These are phyloP conservation scores for Aspergillus phoenicis DNA, from an alignment of 2,329 filamentous ascomycete species.

Conservation along the genomic window DNA sequence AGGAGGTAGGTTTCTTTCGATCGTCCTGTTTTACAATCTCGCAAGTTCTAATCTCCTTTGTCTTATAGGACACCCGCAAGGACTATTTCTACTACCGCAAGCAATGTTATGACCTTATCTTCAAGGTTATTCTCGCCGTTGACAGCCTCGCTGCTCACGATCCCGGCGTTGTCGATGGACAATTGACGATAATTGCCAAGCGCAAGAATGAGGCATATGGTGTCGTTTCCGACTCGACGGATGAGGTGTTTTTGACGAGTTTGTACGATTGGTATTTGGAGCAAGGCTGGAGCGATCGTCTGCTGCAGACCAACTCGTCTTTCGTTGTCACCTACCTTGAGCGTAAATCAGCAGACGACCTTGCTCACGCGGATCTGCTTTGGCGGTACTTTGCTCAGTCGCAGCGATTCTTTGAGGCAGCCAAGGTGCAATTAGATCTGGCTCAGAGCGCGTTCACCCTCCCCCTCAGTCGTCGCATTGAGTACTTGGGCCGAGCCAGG, in stretches of 20 bases:
- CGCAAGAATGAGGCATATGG: constrained; percentile 86
- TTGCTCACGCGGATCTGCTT: constrained; percentile 82
- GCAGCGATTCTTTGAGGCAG: constrained; percentile 81
- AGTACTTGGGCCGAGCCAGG: constrained; percentile 85
- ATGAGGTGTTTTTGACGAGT: constrained; percentile 93
- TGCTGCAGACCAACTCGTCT: constrained; percentile 80
- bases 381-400: constrained; percentile 91
- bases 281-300: constrained; percentile 79
- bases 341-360: constrained; percentile 70
- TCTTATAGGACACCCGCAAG: constrained; percentile 64
- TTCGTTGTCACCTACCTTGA: constrained; percentile 86
- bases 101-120: constrained; percentile 83
- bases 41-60: constrained; percentile 17
- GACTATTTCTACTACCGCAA: constrained; percentile 70
- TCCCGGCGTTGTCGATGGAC: constrained; percentile 75
- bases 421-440: constrained; percentile 79
- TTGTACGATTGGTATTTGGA: constrained; percentile 97
- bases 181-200: constrained; percentile 72
- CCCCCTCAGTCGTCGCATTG: constrained; percentile 80
- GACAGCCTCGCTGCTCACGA: constrained; percentile 70
- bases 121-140: constrained; percentile 75
- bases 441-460: constrained; percentile 81
- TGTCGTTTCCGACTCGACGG: constrained; percentile 82
- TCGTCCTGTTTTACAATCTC: background rate
- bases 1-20: constrained; percentile 43